Percentiles rank a stretch among this genome's conserved stretches.
Conservation (phyloP, 305 asterid species). For the Lippia alba region DNA sequence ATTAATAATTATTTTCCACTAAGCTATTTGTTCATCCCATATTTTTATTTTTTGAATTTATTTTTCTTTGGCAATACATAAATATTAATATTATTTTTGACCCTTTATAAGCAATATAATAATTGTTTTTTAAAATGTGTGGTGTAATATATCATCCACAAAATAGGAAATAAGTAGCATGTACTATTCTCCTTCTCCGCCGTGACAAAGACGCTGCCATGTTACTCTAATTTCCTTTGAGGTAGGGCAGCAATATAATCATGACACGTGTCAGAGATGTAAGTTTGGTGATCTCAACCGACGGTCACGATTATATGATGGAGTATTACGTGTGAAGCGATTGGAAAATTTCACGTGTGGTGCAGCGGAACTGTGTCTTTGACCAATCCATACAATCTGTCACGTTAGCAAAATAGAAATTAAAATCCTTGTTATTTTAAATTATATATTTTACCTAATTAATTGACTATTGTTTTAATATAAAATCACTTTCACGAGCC, state of each 20-base stretch:
- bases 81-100: no score
- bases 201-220: constrained; percentile 24
- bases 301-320: neutral
- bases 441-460: no score
- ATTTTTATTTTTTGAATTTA: no score
- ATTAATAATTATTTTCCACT: no score
- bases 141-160: neutral
- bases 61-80: no score
- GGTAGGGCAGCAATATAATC: constrained; percentile 16
- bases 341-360: no score
- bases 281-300: neutral
- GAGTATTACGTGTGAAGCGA: neutral
- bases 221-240: constrained; percentile 33
- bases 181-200: neutral
- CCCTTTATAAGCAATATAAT: no score
- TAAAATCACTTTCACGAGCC: no score
- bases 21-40: no score
- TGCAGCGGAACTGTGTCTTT: constrained; percentile 1
- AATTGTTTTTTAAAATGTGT: no score
- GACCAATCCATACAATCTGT: constrained; percentile 24
- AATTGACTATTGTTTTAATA: no score
- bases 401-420: neutral
- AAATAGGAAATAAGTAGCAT: constrained; percentile 1
- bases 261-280: constrained; percentile 19
- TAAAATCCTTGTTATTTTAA: no score